Evolutionary conservation across 1,139 yeast species (phyloP).

Genomic region (Wickerhamomyces sp.): DNA sequence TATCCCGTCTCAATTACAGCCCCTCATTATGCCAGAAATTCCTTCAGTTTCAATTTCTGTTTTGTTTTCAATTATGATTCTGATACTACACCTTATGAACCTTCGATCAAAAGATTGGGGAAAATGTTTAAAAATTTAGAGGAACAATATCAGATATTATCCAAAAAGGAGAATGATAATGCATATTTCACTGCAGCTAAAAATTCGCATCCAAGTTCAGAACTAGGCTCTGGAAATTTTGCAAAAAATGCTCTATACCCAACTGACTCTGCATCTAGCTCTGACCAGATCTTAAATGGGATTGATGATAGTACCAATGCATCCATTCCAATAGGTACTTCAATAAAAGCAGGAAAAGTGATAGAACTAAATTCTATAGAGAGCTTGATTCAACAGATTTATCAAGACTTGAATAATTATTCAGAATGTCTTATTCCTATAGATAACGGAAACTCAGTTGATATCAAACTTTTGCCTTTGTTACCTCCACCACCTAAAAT

Average conservation of each 20-base stretch:
- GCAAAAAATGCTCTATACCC: background rate
- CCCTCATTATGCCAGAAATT: constrained; percentile 76
- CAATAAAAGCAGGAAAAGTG: constrained; percentile 23
- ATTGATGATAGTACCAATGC: constrained; percentile 20
- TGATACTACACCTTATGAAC: constrained; percentile 82
- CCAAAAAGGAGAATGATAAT: constrained; percentile 40
- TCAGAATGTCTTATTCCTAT: constrained; percentile 95
- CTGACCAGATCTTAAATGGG: constrained; percentile 24
- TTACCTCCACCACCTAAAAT: constrained; percentile 70
- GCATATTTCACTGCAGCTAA: constrained; percentile 24
- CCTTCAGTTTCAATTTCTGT: constrained; percentile 88
- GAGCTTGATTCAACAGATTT: constrained; percentile 80
- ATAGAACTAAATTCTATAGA: constrained; percentile 61
- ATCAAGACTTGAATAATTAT: constrained; percentile 88
- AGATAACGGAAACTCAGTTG: constrained; percentile 85
- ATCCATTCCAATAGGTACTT: constrained; percentile 22
- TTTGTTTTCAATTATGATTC: constrained; percentile 84
- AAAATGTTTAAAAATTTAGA: constrained; percentile 87
- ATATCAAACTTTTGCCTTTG: constrained; percentile 85
- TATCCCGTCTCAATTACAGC: constrained; percentile 83
- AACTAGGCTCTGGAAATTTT: background rate
- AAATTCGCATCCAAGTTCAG: constrained; percentile 1
- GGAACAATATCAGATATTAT: constrained; percentile 77
- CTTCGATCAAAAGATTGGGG: constrained; percentile 79
- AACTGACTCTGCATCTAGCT: constrained; percentile 1